phyloP scores from a whole-genome alignment of 148 eudicot genomes.

The Arbutus unedo region DNA sequence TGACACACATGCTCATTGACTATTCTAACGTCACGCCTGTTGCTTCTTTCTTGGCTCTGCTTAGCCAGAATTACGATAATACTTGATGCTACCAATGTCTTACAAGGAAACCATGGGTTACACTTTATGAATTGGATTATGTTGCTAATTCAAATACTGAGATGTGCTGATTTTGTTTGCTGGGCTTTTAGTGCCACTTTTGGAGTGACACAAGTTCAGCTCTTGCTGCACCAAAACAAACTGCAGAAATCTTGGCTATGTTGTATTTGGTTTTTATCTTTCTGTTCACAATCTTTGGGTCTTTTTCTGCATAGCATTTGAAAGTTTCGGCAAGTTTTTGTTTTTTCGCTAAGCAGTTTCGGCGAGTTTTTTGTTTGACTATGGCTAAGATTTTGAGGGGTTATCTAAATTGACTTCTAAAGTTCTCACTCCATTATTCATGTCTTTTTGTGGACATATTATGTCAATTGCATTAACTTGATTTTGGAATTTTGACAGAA shows the following conservation, averaged over 20 bases:
- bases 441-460: background rate
- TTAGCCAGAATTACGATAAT: background rate
- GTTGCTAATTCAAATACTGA: background rate
- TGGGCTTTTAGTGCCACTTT: background rate
- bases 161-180: background rate
- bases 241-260: background rate
- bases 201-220: background rate
- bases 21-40: too few species aligned
- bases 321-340: background rate
- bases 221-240: background rate
- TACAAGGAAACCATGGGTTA: background rate
- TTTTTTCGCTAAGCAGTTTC: background rate
- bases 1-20: too few species aligned
- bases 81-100: background rate
- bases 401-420: background rate
- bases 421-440: background rate
- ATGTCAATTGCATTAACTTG: background rate
- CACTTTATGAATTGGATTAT: background rate
- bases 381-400: background rate
- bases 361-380: background rate
- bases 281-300: background rate
- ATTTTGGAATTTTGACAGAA: conserved; percentile 35
- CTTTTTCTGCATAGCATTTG: background rate
- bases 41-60: too few species aligned
- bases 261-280: background rate